phyloP scores from a whole-genome alignment of 306 rosid species.

The Prunus armeniaca region DNA sequence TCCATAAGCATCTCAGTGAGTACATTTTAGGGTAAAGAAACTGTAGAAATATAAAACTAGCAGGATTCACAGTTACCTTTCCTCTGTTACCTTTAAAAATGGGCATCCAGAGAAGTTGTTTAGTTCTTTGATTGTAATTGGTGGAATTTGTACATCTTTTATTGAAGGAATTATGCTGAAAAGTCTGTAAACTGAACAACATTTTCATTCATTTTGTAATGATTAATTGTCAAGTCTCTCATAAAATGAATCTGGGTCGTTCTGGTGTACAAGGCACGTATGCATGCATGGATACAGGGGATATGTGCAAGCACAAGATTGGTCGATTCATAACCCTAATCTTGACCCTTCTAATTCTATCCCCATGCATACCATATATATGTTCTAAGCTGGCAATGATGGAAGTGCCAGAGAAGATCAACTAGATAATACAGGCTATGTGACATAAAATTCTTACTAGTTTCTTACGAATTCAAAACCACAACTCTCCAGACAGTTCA shows the following conservation, averaged over 20 bases:
- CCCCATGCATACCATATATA: no score
- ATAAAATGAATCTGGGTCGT: neutral
- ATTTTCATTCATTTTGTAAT: neutral
- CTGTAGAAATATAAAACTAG: neutral
- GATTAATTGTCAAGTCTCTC: neutral
- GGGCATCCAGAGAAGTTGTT: neutral
- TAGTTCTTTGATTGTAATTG: neutral
- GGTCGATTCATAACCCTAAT: neutral
- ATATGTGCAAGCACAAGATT: neutral
- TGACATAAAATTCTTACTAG: no score
- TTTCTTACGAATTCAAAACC: no score
- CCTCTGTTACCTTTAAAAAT: neutral
- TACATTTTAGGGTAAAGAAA: slow-evolving; percentile 4
- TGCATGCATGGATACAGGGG: neutral
- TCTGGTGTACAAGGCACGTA: neutral
- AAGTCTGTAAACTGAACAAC: neutral
- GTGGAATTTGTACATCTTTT: neutral
- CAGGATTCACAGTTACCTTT: neutral
- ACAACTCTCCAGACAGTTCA: no score
- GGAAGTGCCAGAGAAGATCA: no score
- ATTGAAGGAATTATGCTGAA: neutral
- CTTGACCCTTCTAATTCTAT: no score
- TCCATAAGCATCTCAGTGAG: slow-evolving; percentile 14
- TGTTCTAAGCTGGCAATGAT: no score
- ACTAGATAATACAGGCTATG: no score